Percentiles rank a stretch among this genome's conserved stretches.
phyloP scores from a whole-genome alignment of 2,329 filamentous ascomycete genomes.

The Metarhizium anisopliae region DNA sequence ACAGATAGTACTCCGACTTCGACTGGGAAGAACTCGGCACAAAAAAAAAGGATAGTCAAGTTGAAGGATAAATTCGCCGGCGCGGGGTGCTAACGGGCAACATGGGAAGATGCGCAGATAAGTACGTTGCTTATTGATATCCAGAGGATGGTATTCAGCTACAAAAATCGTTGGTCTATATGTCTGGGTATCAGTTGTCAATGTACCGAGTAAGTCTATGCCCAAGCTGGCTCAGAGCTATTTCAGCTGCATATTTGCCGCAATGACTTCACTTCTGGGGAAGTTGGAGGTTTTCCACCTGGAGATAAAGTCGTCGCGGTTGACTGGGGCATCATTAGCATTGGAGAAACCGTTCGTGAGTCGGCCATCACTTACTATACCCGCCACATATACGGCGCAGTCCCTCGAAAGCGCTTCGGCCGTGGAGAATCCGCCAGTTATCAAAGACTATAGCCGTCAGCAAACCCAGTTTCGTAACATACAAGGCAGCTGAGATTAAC shows the following conservation, averaged over 20 bases:
- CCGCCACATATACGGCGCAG: conserved; percentile 82
- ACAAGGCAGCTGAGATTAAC: conserved; percentile 19
- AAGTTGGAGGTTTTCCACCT: conserved; percentile 66
- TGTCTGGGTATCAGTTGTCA: neutral
- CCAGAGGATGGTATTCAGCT: neutral
- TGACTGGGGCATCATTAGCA: conserved; percentile 40
- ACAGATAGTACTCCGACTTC: neutral
- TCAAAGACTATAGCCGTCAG: conserved; percentile 61
- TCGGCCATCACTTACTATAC: conserved; percentile 55
- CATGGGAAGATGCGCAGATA: neutral
- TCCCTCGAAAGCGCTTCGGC: conserved; percentile 73
- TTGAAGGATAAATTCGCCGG: neutral
- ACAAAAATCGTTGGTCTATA: neutral
- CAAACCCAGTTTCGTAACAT: neutral
- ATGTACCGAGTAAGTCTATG: neutral
- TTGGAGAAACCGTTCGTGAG: neutral
- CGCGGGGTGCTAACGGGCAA: neutral
- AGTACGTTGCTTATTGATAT: neutral
- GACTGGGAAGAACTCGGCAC: neutral
- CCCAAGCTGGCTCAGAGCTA: neutral
- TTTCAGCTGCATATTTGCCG: conserved; percentile 22
- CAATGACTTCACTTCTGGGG: conserved; percentile 33
- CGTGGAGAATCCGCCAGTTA: conserved; percentile 92
- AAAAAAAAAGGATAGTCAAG: neutral
- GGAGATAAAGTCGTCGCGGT: conserved; percentile 72